These are phyloP conservation scores for Microbotryum scabiosae DNA, from an alignment of 1,284 basidiomycete genomes.

Conservation along the genomic window DNA sequence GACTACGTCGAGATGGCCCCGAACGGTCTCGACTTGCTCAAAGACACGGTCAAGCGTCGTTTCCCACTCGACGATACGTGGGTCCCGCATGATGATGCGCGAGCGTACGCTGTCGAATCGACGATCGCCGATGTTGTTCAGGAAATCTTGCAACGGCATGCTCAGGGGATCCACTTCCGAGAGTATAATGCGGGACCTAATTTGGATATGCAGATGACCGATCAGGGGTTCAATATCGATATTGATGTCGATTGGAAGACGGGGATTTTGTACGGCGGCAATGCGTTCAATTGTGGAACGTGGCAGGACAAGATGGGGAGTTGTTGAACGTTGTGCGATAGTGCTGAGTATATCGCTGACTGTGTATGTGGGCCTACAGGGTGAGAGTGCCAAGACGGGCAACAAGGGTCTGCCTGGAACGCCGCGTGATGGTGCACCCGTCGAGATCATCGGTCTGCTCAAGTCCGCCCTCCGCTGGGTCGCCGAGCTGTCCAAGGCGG, in stretches of 20 bases:
- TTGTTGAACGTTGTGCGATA: too few relatives aligned
- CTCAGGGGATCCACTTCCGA: conserved; percentile 82
- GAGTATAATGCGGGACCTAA: conserved; percentile 95
- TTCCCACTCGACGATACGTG: conserved; percentile 91
- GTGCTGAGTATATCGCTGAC: too few relatives aligned
- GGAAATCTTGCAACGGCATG: conserved; percentile 91
- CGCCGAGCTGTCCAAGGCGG: conserved; percentile 54
- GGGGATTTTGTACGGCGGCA: conserved; percentile 83
- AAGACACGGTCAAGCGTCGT: conserved; percentile 73
- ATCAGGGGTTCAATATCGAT: conserved; percentile 87
- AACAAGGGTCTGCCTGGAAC: conserved; percentile 92
- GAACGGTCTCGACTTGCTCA: conserved; percentile 69
- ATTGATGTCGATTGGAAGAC: conserved; percentile 91
- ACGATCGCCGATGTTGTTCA: conserved; percentile 89
- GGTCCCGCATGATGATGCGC: conserved; percentile 81
- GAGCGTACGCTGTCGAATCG: conserved; percentile 69
- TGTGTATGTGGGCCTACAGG: too few relatives aligned
- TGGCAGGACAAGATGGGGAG: conserved; percentile 37
- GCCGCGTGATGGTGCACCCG: conserved; percentile 86
- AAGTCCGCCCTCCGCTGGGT: conserved; percentile 92
- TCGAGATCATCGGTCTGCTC: conserved; percentile 88
- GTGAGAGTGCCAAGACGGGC: conserved; percentile 78
- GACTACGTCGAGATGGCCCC: conserved; percentile 81
- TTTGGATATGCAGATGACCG: conserved; percentile 89
- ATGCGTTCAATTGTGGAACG: conserved; percentile 47